Evolutionary conservation across 225 moss, liverwort and hornwort genomes (phyloP).

Genomic region (Marchantia paleacea): DNA sequence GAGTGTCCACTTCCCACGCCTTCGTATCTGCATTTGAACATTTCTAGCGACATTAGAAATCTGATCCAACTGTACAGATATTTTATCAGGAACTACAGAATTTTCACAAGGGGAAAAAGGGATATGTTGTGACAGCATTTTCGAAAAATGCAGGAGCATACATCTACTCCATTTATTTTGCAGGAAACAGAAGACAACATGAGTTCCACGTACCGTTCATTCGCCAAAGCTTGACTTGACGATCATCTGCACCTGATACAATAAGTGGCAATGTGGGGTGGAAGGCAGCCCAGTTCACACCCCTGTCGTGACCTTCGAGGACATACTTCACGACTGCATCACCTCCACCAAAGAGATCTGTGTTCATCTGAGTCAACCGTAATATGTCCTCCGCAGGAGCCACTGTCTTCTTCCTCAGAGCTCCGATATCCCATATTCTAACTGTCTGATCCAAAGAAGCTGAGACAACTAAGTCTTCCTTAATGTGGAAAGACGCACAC

Average conservation of each 20-base stretch:
- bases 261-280: slow-evolving; percentile 98
- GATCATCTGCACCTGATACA: slow-evolving; percentile 96
- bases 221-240: slow-evolving; percentile 97
- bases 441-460: slow-evolving; percentile 98
- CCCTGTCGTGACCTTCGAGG: slow-evolving; percentile 92
- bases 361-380: slow-evolving; percentile 95
- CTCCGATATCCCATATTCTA: slow-evolving; percentile 95
- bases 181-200: too few relatives aligned
- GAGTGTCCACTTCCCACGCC: slow-evolving; percentile 98
- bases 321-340: slow-evolving; percentile 99
- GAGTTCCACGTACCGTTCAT: slow-evolving; percentile 70
- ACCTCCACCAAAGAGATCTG: slow-evolving; percentile 95
- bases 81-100: background rate
- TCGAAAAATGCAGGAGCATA: too few relatives aligned
- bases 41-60: too few relatives aligned
- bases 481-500: slow-evolving; percentile 97
- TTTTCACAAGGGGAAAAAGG: background rate
- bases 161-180: too few relatives aligned
- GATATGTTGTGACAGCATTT: background rate
- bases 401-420: slow-evolving; percentile 87
- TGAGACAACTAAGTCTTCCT: slow-evolving; percentile 94
- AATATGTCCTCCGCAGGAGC: slow-evolving; percentile 91
- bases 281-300: slow-evolving; percentile 97
- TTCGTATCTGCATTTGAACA: slow-evolving; percentile 62
- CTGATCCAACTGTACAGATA: background rate